phyloP scores from a whole-genome alignment of 495 filamentous ascomycete species.

The Copromyces sp. region DNA sequence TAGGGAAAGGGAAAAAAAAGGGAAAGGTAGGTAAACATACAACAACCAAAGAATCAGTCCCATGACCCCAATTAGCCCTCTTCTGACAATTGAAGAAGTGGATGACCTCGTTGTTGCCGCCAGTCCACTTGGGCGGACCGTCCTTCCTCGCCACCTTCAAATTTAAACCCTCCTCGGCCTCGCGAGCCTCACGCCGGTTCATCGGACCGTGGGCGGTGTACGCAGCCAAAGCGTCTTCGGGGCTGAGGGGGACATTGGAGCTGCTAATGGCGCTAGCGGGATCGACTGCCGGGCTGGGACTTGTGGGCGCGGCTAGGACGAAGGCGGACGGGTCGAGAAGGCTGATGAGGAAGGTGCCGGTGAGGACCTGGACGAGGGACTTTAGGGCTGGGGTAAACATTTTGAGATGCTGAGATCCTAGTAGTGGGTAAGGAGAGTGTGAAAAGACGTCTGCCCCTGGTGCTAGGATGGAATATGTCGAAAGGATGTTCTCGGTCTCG shows the following conservation, averaged over 20 bases:
- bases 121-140: background rate
- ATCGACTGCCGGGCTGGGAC: background rate
- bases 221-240: background rate
- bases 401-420: background rate
- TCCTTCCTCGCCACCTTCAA: background rate
- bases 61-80: background rate
- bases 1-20: too few species aligned
- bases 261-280: background rate
- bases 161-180: background rate
- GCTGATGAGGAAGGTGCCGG: background rate
- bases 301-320: background rate
- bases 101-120: background rate
- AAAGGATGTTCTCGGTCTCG: background rate
- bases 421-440: too few species aligned
- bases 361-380: background rate
- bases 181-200: background rate
- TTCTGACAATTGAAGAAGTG: background rate
- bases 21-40: background rate
- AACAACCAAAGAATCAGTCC: background rate
- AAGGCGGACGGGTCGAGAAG: background rate
- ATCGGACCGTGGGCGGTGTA: background rate
- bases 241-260: background rate
- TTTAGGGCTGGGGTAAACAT: background rate
- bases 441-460: too few species aligned
- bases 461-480: background rate